phyloP scores from a whole-genome alignment of 352 stramenopile genomes.

The Lagenidium giganteum region DNA sequence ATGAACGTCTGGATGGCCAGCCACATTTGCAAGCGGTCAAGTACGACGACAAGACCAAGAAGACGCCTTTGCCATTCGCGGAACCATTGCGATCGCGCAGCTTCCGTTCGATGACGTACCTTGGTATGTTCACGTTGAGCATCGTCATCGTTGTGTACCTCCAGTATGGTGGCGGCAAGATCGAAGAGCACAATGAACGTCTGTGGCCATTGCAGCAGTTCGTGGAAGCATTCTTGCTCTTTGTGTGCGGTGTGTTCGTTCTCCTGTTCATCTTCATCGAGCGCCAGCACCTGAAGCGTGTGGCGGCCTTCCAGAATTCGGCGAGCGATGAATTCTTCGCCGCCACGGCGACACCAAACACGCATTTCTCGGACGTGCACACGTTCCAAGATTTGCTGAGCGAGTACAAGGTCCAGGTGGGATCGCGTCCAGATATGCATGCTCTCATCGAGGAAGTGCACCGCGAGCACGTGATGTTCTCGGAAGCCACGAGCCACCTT shows the following conservation, averaged over 20 bases:
- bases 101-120: constrained; percentile 5
- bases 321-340: no score
- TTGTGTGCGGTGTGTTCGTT: neutral
- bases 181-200: neutral
- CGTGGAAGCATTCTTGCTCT: constrained; percentile 9
- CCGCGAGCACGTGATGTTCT: no score
- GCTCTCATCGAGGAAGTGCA: constrained; percentile 4
- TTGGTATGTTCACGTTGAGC: constrained; percentile 2
- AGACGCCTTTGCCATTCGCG: neutral
- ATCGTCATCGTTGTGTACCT: constrained; percentile 8
- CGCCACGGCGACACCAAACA: no score
- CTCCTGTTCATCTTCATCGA: constrained; percentile 3
- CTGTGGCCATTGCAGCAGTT: constrained; percentile 20
- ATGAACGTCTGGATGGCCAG: neutral
- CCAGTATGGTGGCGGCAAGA: constrained; percentile 15
- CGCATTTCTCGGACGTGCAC: neutral
- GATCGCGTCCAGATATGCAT: constrained; percentile 8
- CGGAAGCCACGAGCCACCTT: no score
- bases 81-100: constrained; percentile 11
- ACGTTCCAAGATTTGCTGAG: constrained; percentile 14
- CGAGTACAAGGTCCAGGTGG: constrained; percentile 8
- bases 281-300: no score
- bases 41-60: neutral
- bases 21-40: neutral
- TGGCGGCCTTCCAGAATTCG: no score